Base-by-base conservation (phyloP, 2,329 filamentous ascomycete species). In the Claviceps spartinae region DNA sequence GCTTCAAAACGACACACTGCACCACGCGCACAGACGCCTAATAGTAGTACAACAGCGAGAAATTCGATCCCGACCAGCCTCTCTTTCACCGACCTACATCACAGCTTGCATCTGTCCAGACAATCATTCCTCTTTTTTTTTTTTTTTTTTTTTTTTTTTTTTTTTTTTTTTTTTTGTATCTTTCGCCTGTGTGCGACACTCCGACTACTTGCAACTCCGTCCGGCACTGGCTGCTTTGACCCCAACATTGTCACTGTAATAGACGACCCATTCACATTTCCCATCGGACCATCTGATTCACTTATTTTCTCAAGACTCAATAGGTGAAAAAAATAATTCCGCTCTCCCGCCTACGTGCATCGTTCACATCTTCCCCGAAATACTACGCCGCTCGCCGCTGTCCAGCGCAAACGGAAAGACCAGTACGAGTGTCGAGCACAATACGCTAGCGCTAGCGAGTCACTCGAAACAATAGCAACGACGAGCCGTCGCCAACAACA, bases 381-480 rank as follows among this genome's bases (percentile, higher is more conserved):
- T 34, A 34, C 30, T 34, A 34, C 22, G 16, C 42, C 20, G 16
- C 34, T 30, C 22, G 16, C 42, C 20, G 16, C 34, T 30, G 46
- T n/a, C n/a, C 13, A 22, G 34, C 18, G 34, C 46, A 40, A 40
- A 48, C 47, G 47, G 36, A 40, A 48, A 41, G 5, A 41, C 8
- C 16, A 42, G 8, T 7, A 8, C 20, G 5, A n/a, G 18, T 5
- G 41, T 24, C 22, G 11, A 44, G 9, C 8, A 16, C 42, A 34
- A 26, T 34, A 30, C 48, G 26, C 40, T 13, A 24, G 26, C 24
- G 26, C 14, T 22, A 38, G n/a, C 26, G 14, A 30, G 43, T 49
- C 40, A 43, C 37, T 49, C 26, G 41, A 18, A 38, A 46, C 47
- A 49, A 52, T 52, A 52, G 51, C 40, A 41, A 41, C n/a, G 18